Evolutionary conservation across 768 basidiomycete species (phyloP), one percentile per base, ranked within the genome.

Genomic region (Amanita pseudoporphyria): DNA sequence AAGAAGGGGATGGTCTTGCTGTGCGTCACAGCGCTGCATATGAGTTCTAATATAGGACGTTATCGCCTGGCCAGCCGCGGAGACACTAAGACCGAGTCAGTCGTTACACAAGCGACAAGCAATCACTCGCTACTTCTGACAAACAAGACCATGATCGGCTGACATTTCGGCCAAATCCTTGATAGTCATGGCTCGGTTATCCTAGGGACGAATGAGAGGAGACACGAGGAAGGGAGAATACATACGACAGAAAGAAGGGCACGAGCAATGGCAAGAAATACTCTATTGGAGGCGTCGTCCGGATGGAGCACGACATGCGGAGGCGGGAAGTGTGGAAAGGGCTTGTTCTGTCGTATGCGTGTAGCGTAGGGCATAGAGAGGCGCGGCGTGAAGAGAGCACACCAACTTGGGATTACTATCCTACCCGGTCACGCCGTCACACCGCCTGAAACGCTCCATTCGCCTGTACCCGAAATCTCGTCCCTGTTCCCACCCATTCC

Each of bases 181-280:
- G 68, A 88, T 83, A 36, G 86, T 88, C 81, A 87, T 84, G 41
- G 86, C 86, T 43, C 84, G 79, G 64, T 89, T 89, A 59, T 83
- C 78, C 84, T 87, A 49, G 18, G 36, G 9, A 33, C 53, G 45
- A 57, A 55, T 51, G 39, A 51, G 39, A 42, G 47, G 54, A 53
- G 33, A 46, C 16, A 52, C 56, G 45, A 59, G 54, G 58, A 50
- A 49, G 53, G n/a, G 43, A 56, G 51, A 33, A 31, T 21, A 71
- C 84, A 57, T 58, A 86, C 84, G 51, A 88, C 81, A 30, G 84
- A 81, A 59, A 86, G 72, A 56, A 88, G 79, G 24, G 84, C 74
- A 24, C 83, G 78, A 24, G 76, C 83, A 57, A 88, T 78, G 38
- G 85, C 84, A 50, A 81, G 72, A 55, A 87, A 82, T 50, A 86